phyloP scores from a whole-genome alignment of 2,329 filamentous ascomycete genomes.

The Tolypocladium endophyticum region DNA sequence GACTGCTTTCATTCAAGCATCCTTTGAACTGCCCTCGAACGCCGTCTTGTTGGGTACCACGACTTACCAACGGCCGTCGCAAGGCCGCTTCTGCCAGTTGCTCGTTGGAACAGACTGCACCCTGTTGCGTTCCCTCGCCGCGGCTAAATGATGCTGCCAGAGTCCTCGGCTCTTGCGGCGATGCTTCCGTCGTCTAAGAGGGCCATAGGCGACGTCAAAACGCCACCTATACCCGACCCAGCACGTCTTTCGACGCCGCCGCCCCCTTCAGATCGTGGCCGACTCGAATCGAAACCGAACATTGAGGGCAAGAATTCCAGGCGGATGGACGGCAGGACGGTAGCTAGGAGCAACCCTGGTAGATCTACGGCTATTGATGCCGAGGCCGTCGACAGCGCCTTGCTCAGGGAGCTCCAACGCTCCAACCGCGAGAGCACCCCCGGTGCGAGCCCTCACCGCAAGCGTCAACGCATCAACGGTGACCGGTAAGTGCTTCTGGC shows the following conservation, averaged over 20 bases:
- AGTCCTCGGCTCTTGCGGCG: slow-evolving; percentile 14
- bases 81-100: not conserved
- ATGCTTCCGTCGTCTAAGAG: slow-evolving; percentile 21
- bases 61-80: not conserved
- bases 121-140: not conserved
- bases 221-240: slow-evolving; percentile 20
- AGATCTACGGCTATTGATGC: slow-evolving; percentile 32
- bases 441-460: slow-evolving; percentile 44
- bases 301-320: slow-evolving; percentile 21
- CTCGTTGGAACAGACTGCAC: not conserved
- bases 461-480: slow-evolving; percentile 49
- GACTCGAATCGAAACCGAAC: slow-evolving; percentile 30
- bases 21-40: not conserved
- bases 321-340: slow-evolving; percentile 22
- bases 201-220: slow-evolving; percentile 20
- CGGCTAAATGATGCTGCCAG: slow-evolving; percentile 20
- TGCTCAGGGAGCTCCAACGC: slow-evolving; percentile 40
- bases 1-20: not conserved
- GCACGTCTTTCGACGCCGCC: slow-evolving; percentile 33
- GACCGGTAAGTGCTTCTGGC: slow-evolving; percentile 38
- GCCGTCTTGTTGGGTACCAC: not conserved
- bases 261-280: slow-evolving; percentile 30
- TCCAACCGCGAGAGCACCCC: slow-evolving; percentile 42
- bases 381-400: slow-evolving; percentile 38
- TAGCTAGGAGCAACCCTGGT: slow-evolving; percentile 26